A percentile compares a stretch with the other conserved stretches of the same genome.
These are phyloP conservation scores for Wickerhamomyces strasburgensis DNA, from an alignment of 805 yeast genomes.

Conservation along the genomic window DNA sequence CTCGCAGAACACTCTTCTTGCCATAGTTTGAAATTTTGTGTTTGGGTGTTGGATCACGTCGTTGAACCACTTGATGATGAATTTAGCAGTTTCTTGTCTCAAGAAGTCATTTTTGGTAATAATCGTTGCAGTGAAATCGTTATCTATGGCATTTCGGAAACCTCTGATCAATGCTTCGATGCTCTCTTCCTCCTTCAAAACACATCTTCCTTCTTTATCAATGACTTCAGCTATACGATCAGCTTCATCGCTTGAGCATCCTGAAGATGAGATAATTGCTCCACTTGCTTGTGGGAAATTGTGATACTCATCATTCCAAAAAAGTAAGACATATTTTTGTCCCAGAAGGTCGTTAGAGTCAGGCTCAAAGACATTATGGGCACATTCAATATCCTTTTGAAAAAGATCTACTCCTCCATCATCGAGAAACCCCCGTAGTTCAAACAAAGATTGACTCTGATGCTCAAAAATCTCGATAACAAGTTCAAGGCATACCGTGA, in stretches of 20 bases:
- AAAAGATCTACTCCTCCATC: too few species aligned
- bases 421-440: too few species aligned
- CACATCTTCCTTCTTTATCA: conserved; percentile 46
- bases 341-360: not conserved
- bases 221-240: conserved; percentile 37
- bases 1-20: conserved; percentile 40
- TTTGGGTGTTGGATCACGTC: conserved; percentile 36
- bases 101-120: conserved; percentile 44
- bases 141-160: conserved; percentile 36
- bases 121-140: conserved; percentile 54
- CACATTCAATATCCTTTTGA: too few species aligned
- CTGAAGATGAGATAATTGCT: conserved; percentile 37
- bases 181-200: conserved; percentile 33
- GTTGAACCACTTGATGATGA: conserved; percentile 48
- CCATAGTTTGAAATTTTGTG: conserved; percentile 31
- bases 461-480: conserved; percentile 38
- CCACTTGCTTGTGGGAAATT: conserved; percentile 49
- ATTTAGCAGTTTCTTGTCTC: conserved; percentile 42
- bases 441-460: too few species aligned
- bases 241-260: conserved; percentile 26
- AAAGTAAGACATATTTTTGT: conserved; percentile 43
- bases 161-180: conserved; percentile 27
- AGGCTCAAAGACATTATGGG: too few species aligned
- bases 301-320: conserved; percentile 82
- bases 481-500: conserved; percentile 36